Base-by-base conservation (phyloP, 192 early-diverging fungal genomes). In the Linnemannia elongata region DNA sequence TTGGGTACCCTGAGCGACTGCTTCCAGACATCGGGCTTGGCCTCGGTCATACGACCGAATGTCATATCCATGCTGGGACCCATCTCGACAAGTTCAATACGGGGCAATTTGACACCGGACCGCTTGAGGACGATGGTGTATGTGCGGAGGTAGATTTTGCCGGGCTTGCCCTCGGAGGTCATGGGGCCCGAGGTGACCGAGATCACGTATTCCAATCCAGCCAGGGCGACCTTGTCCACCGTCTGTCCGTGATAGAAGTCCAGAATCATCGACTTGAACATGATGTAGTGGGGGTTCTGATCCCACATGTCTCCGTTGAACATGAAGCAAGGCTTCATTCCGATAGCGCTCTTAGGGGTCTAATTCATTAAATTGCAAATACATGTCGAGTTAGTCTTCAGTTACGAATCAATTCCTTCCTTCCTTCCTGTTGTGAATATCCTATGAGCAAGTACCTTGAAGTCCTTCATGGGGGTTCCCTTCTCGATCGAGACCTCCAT, bases 71-170 rank as follows among this genome's bases (percentile, higher is more conserved):
- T 83, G 41, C 93, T 88, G 1, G 98, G 98, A 8, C 98, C 98
- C 96, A 98, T 98, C 82, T 98, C 96, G 72, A 94, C 91, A 63
- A 99, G 88, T 91, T 99, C 97, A 22, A 99, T 94, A 69, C 97
- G 90, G 18, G 98, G 98, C 76, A 95, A 89, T 82, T 95, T 94
- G 55, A 92, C 91, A 27, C 96, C 98, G 27, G 94, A 95, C 79
- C 99, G 98, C 88, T 97, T 98, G 91, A 98, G 88, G 36, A 93
- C 88, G 35, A 96, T 92, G 24, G 94, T 95, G 84, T 98, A 99
- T 10, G 92, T 92, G 45, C 97, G 92, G 76, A 99, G 93, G 89
- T 95, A 93, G 69, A 99, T 91, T 78, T 88, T 85, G 41, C 94
- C 92, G 15, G 91, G 86, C 77, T 92, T 92, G 35, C 90, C 91